Evolutionary conservation across 805 yeast genomes (phyloP), one percentile per base, ranked within the genome.

Genomic region (Sugiyamaella valdiviana): DNA sequence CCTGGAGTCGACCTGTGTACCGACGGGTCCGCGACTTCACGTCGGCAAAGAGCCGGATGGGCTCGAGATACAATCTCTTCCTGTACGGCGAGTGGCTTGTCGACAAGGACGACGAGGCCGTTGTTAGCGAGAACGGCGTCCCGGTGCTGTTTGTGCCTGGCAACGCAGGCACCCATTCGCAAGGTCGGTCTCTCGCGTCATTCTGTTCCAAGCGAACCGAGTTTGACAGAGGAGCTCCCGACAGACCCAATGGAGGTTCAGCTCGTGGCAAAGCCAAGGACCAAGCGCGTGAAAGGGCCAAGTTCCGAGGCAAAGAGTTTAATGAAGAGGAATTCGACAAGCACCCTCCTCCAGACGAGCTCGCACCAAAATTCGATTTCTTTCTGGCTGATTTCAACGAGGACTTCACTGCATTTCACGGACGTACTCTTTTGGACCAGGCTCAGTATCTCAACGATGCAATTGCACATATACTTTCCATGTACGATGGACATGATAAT

Each of bases 141-240:
- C 99, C 99, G 0, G 89, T 88, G 1, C 68, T 93, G 14, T 93
- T 93, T 64, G 84, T 95, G 37, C 99, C 99, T 0, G 99, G 99
- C 0, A 93, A 95, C 62, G 99, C 99, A 0, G 99, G 99, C 1
- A 83, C 95, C 49, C 89, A 79, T 64, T 78, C 80, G 55, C 99
- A 93, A 65, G 95, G 79, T 7, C 72, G 99, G 45, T 86, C 96
- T 1, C 77, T 91, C n/a, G 98, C 97, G 0, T 81, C 97, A 1
- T 84, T 83, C 55, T 71, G 85, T 20, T 76, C 96, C 1, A 72
- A 74, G 38, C 57, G 76, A 2, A 82, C 70, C 56, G 17, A 15
- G 17, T 29, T 24, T n/a, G 36, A 26, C 15, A 36, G 36, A 2
- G 20, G 21, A 12, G 17, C 17, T 29, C 36, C 44, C 12, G 74